Base-by-base conservation (phyloP, 225 moss, liverwort and hornwort species). In the Asterella californica region DNA sequence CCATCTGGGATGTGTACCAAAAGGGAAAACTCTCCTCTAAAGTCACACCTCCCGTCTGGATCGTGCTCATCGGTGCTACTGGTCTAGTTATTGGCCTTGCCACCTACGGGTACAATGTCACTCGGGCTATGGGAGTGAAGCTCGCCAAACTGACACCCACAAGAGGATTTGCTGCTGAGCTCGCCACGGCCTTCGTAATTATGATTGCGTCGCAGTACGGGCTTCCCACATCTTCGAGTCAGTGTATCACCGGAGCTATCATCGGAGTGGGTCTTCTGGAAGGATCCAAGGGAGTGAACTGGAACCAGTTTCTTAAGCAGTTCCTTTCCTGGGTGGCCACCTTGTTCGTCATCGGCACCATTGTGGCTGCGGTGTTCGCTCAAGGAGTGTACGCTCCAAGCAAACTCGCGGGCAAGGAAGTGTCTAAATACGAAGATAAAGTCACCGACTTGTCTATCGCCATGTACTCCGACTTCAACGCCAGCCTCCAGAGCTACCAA, bases 91-190 rank as follows among this genome's bases (percentile, higher is more conserved):
- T 91, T 0, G 90, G 90, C 21, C 79, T 91, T 65, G 92, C 79
- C 1, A 91, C 91, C 0, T 92, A 92, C 72, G 91, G 92, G 30
- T 92, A 92, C 82, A 91, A 92, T 19, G 91, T 90, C 25, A 92
- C 91, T 2, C 72, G 89, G 2, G 91, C 92, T 18, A 92, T 92
- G 92, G 92, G 92, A 6, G 92, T 92, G 75, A 61, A 84, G 70
- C 80, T 92, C 75, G 92, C 78, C 36, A 92, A 92, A 83, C 79
- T 92, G 42, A 91, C 92, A 0, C 89, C 92, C 0, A 88, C 89
- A 50, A 85, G 92, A 32, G 92, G 92, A 5, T 92, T 92, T n/a
- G 88, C 91, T 21, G 92, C 91, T 42, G 92, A 93, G 85, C 59
- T 93, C 60, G 90, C 91, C 14, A 93, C 93, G 4, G 93, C 93